These are phyloP conservation scores for Bacterosira constricta DNA, from an alignment of 108 stramenopile species.

Conservation along the genomic window DNA sequence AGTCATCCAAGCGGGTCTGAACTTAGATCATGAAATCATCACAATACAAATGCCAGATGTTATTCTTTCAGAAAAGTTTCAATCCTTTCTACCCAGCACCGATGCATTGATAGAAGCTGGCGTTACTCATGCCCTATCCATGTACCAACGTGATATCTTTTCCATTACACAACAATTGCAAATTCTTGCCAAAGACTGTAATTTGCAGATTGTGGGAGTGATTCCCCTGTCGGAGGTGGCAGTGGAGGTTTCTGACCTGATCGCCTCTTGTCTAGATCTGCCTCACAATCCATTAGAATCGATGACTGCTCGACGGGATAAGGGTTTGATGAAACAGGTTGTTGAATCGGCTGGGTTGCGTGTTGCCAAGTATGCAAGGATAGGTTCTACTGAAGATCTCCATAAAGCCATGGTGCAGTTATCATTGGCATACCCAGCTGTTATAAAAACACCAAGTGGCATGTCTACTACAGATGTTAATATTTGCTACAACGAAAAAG, in stretches of 20 bases:
- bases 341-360: slow-evolving; percentile 35
- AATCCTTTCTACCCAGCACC: slow-evolving; percentile 14
- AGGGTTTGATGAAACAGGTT: slow-evolving; percentile 48
- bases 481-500: slow-evolving; percentile 34
- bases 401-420: slow-evolving; percentile 15
- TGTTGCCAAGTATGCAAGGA: slow-evolving; percentile 36
- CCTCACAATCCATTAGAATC: slow-evolving; percentile 32
- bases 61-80: not conserved
- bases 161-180: slow-evolving; percentile 1
- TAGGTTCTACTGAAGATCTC: slow-evolving; percentile 14
- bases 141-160: slow-evolving; percentile 25
- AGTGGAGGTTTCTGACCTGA: slow-evolving; percentile 36
- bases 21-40: slow-evolving; percentile 5
- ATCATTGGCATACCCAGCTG: slow-evolving; percentile 34
- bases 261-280: slow-evolving; percentile 28
- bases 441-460: slow-evolving; percentile 49
- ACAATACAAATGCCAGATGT: slow-evolving; percentile 15
- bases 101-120: slow-evolving; percentile 6
- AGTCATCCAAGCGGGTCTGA: slow-evolving; percentile 17
- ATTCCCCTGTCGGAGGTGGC: slow-evolving; percentile 34
- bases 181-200: not conserved
- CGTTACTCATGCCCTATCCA: slow-evolving; percentile 1
- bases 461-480: slow-evolving; percentile 44
- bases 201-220: slow-evolving; percentile 10
- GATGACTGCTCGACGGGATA: slow-evolving; percentile 40